A percentile compares a stretch with the other conserved stretches of the same genome.
Evolutionary conservation across 495 filamentous ascomycete genomes (phyloP).

Genomic region (Hypoxylon fragiforme): DNA sequence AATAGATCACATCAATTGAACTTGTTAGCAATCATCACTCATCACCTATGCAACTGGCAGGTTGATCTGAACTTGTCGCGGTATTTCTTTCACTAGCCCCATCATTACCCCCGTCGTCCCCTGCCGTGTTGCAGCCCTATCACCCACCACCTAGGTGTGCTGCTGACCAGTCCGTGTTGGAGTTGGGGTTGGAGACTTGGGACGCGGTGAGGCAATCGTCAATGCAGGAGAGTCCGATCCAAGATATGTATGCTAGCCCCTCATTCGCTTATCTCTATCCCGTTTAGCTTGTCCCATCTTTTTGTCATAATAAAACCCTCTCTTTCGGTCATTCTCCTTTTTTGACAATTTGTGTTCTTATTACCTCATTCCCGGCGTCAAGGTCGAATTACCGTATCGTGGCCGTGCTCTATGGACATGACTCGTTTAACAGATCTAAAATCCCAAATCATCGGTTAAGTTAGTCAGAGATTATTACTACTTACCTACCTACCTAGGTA

Average conservation of each 20-base stretch:
- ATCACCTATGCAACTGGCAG: too few species aligned
- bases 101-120: background rate
- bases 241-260: conserved; percentile 7
- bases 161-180: conserved; percentile 12
- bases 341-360: too few species aligned
- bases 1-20: too few species aligned
- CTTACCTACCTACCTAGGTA: too few species aligned
- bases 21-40: too few species aligned
- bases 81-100: background rate
- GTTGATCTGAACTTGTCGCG: conserved; percentile 1
- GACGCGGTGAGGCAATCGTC: conserved; percentile 21
- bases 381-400: background rate
- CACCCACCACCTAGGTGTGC: background rate
- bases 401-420: background rate
- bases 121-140: conserved; percentile 1
- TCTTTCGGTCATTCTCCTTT: background rate
- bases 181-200: conserved; percentile 23
- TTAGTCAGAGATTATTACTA: too few species aligned
- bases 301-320: background rate
- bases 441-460: too few species aligned
- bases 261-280: conserved; percentile 6
- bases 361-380: conserved; percentile 15
- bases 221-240: conserved; percentile 26
- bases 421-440: too few species aligned
- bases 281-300: conserved; percentile 2